Base-by-base conservation (phyloP, 2,329 filamentous ascomycete genomes). In the Colletotrichum echinochloae region DNA sequence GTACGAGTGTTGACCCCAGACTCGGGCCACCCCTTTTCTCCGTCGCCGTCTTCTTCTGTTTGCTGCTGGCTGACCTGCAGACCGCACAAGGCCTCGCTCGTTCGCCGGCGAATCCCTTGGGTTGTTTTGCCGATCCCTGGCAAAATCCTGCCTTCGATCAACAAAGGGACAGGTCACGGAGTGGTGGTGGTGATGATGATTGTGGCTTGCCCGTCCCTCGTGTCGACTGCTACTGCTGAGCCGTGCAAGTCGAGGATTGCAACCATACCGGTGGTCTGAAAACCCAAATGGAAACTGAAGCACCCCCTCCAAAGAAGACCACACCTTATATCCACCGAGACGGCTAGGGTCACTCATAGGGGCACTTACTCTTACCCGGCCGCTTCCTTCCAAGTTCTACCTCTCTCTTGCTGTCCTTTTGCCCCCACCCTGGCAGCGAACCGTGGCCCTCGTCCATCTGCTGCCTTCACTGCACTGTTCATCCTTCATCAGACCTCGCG, bases 341-440 rank as follows among this genome's bases (percentile, higher is more conserved):
- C 41, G 30, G 35, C 8, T n/a, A 39, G 44, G 16, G n/a, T 20
- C 18, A 33, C 41, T 23, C 26, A 20, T 28, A 33, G 49, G 61
- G 61, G 61, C 61, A 26, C 28, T 64, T 46, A 48, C 26, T 52
- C 48, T n/a, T n/a, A n/a, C n/a, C n/a, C n/a, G n/a, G n/a, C n/a
- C n/a, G n/a, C n/a, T n/a, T n/a, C n/a, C n/a, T n/a, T n/a, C n/a
- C n/a, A n/a, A n/a, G n/a, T n/a, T n/a, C n/a, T n/a, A n/a, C n/a
- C n/a, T n/a, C n/a, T n/a, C n/a, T n/a, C n/a, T n/a, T n/a, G n/a
- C n/a, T n/a, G n/a, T n/a, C n/a, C n/a, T n/a, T n/a, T n/a, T n/a
- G n/a, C n/a, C n/a, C n/a, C n/a, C n/a, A n/a, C n/a, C n/a, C n/a
- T n/a, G n/a, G n/a, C n/a, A n/a, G n/a, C n/a, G n/a, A n/a, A n/a